Percentiles rank a stretch among this genome's conserved stretches.
Conservation (phyloP, 148 eudicot genomes). For the Cornus suecica region DNA sequence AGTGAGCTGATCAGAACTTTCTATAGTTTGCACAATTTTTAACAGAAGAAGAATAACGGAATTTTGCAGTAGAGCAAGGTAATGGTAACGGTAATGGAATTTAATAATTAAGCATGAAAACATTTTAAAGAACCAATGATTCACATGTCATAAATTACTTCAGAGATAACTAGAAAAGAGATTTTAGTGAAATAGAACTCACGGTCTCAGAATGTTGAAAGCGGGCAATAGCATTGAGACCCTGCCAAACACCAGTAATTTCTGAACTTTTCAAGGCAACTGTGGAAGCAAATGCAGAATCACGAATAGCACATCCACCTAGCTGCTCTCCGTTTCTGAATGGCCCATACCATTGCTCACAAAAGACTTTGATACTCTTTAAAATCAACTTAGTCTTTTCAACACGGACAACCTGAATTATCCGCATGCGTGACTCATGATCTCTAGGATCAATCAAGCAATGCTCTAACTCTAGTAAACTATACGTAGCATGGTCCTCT, state of each 20-base stretch:
- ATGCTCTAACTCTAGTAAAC: constrained; percentile 71
- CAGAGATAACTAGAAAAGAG: neutral
- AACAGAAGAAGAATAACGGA: neutral
- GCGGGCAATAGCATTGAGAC: constrained; percentile 46
- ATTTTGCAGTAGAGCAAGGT: neutral
- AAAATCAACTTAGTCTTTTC: constrained; percentile 33
- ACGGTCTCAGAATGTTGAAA: constrained; percentile 46
- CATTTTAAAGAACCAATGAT: neutral
- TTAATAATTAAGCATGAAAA: neutral
- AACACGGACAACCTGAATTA: constrained; percentile 61
- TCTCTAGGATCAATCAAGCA: constrained; percentile 79
- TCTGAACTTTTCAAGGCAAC: constrained; percentile 46
- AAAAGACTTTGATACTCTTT: constrained; percentile 56
- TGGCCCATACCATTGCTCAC: constrained; percentile 96
- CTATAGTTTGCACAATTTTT: neutral
- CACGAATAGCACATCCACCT: constrained; percentile 94
- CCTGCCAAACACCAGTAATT: constrained; percentile 68
- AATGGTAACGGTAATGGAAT: neutral
- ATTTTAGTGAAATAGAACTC: constrained; percentile 16
- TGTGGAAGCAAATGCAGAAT: constrained; percentile 79
- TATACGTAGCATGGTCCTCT: constrained; percentile 17
- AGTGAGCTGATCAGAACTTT: neutral
- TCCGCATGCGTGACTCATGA: constrained; percentile 69
- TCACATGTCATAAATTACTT: neutral
- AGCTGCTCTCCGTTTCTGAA: constrained; percentile 94